Percentiles rank a stretch among this genome's conserved stretches.
Conservation (phyloP, 495 filamentous ascomycete species). For the Ascobolus immersus region DNA sequence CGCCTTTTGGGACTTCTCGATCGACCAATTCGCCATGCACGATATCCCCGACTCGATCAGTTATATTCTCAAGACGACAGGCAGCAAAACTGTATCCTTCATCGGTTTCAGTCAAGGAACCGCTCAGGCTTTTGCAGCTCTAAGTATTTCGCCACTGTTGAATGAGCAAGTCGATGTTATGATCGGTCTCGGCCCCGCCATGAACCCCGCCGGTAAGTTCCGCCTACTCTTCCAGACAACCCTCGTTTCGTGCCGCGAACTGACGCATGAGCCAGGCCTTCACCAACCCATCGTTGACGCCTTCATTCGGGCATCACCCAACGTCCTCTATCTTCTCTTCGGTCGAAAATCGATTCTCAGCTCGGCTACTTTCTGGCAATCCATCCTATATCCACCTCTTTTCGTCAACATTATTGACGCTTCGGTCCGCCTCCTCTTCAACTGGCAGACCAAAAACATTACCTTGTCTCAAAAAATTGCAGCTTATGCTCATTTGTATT, state of each 20-base stretch:
- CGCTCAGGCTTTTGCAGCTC: slow-evolving; percentile 80
- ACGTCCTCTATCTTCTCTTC: slow-evolving; percentile 80
- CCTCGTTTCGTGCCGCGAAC: not conserved
- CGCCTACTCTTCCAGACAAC: not conserved
- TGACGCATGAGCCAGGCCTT: slow-evolving; percentile 23
- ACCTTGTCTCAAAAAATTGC: slow-evolving; percentile 71
- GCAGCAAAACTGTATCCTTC: slow-evolving; percentile 68
- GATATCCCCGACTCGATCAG: slow-evolving; percentile 87
- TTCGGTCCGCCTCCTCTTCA: slow-evolving; percentile 57
- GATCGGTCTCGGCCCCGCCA: slow-evolving; percentile 87
- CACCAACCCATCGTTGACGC: slow-evolving; percentile 72
- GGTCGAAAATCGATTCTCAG: slow-evolving; percentile 81
- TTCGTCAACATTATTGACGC: slow-evolving; percentile 75
- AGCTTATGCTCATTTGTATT: slow-evolving; percentile 89
- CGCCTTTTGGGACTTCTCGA: slow-evolving; percentile 88
- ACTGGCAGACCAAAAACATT: slow-evolving; percentile 75
- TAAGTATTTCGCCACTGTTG: slow-evolving; percentile 78
- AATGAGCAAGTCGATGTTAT: slow-evolving; percentile 91
- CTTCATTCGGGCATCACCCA: slow-evolving; percentile 76
- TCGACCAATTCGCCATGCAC: slow-evolving; percentile 92
- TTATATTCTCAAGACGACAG: slow-evolving; percentile 68
- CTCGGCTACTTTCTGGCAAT: slow-evolving; percentile 92
- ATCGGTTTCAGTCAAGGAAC: slow-evolving; percentile 94
- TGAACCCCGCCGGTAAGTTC: slow-evolving; percentile 52
- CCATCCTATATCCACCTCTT: slow-evolving; percentile 71